Base-by-base conservation (phyloP, 2,329 filamentous ascomycete genomes). In the Colletotrichum eremochloae region DNA sequence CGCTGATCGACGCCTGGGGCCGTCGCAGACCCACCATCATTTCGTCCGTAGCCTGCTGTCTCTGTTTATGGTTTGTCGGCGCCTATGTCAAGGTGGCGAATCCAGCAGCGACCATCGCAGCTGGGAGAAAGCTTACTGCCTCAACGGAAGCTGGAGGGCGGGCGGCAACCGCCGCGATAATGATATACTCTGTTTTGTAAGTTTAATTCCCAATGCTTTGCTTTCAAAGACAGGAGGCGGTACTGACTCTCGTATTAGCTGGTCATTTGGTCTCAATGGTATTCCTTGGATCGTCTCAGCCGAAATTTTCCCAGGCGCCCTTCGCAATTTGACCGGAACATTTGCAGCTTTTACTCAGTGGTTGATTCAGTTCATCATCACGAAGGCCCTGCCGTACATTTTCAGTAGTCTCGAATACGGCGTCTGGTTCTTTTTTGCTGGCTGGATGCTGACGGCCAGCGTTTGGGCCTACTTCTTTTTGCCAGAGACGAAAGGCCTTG, bases 341-440 rank as follows among this genome's bases (percentile, higher is more conserved):
- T 83, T 77, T 57, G 82, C 83, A 1, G 83, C 83, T 5, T 78
- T 83, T 1, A 77, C 79, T 24, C 82, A 85, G 76, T 84, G 82
- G 78, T 76, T 82, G n/a, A 80, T 79, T 5, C 83, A 84, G 53
- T 85, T 85, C 63, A 78, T 80, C 69, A 82, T 86, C 66, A 84
- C 82, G 12, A 84, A 84, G 68, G 79, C 83, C 0, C 76, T 85
- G 1, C 84, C 84, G 0, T 85, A 85, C 71, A 86, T 86, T 56
- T 82, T 85, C 73, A 80, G 77, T 53, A 80, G 80, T 0, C 78
- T 85, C 12, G 80, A 81, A 31, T 89, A 84, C 75, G 88, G 87
- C 6, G 86, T 86, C 1, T 89, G 86, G 81, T 88, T 88, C 79
- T 88, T 89, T 80, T 90, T 90, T 74, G 87, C 86, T 0, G 82